Evolutionary conservation across 2,329 filamentous ascomycete genomes (phyloP), one percentile per base, ranked within the genome.

Genomic region (Hymenoscyphus fraxineus): DNA sequence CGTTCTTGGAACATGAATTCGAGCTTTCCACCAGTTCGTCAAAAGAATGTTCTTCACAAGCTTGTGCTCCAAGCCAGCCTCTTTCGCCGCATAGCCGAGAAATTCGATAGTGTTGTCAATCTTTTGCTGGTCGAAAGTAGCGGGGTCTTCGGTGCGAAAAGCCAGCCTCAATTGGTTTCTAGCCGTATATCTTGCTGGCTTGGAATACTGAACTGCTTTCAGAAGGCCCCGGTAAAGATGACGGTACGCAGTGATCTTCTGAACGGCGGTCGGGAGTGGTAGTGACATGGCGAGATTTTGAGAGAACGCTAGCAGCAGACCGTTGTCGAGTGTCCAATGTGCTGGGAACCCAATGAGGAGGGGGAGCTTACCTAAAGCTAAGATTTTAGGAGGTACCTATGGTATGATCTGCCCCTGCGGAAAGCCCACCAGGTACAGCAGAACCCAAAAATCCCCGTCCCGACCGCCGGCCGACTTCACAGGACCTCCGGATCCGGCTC

Each of bases 41-140:
- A 80, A 41, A 73, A 91, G 71, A 58, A 94, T 74, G 68, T 89
- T 93, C 77, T 87, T 90, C 63, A 94, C 73, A 9, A 95, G 83
- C 63, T 78, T 82, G 74, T 93, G 89, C 79, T 94, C 91, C 39
- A 92, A 70, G 0, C 90, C 91, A 63, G 77, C 83, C 70, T 85
- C 81, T 66, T 77, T 80, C 1, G 84, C 82, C 3, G 91, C 91
- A 51, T 85, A 84, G 39, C 85, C 77, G 1, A 94, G 77, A 72
- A 95, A 94, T 74, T 86, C 85, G 4, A 91, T 72, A 0, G 91
- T 95, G 66, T 87, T 85, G 67, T 82, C 78, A 60, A 91, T 80
- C 60, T 80, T 81, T 58, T 79, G 76, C 6, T 77, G 66, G 61
- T 90, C 80, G 68, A 83, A 84, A 12, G 68, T 69, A 57, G 77